Percentiles rank a stretch among this genome's conserved stretches.
These are phyloP conservation scores for Tubosaeta sp. DNA, from an alignment of 768 basidiomycete genomes.

Conservation along the genomic window DNA sequence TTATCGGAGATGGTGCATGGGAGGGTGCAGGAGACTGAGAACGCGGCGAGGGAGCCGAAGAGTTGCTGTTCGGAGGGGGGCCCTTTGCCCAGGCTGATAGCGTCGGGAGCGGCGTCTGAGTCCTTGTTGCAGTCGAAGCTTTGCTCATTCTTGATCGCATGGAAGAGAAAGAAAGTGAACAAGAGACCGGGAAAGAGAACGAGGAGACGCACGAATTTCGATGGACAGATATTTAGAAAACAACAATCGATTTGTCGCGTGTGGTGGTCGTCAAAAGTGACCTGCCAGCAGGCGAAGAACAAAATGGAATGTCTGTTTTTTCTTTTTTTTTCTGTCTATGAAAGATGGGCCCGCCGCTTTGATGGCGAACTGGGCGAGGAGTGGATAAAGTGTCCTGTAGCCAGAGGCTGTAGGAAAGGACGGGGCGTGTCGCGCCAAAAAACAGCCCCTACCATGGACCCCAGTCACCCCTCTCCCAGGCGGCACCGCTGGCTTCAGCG, in stretches of 20 bases:
- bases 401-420: constrained; percentile 38
- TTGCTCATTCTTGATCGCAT: constrained; percentile 80
- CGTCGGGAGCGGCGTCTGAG: constrained; percentile 65
- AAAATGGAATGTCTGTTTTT: constrained; percentile 43
- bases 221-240: constrained; percentile 44
- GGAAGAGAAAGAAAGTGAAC: neutral
- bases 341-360: constrained; percentile 34
- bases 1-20: constrained; percentile 40
- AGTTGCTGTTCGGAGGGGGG: constrained; percentile 59
- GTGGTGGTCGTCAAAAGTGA: constrained; percentile 82
- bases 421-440: constrained; percentile 33
- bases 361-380: constrained; percentile 31
- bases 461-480: constrained; percentile 21
- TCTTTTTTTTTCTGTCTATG: constrained; percentile 38
- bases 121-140: constrained; percentile 74
- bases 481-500: constrained; percentile 5
- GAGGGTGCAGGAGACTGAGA: constrained; percentile 74
- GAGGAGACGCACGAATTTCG: constrained; percentile 40
- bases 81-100: constrained; percentile 92
- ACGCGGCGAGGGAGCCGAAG: constrained; percentile 58
- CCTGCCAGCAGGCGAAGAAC: constrained; percentile 87
- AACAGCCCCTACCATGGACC: constrained; percentile 25
- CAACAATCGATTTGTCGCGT: constrained; percentile 54
- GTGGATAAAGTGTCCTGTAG: constrained; percentile 29
- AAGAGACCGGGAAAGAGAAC: constrained; percentile 10